phyloP scores from a whole-genome alignment of 2,329 filamentous ascomycete genomes.

The Didymosphaeria variabile region DNA sequence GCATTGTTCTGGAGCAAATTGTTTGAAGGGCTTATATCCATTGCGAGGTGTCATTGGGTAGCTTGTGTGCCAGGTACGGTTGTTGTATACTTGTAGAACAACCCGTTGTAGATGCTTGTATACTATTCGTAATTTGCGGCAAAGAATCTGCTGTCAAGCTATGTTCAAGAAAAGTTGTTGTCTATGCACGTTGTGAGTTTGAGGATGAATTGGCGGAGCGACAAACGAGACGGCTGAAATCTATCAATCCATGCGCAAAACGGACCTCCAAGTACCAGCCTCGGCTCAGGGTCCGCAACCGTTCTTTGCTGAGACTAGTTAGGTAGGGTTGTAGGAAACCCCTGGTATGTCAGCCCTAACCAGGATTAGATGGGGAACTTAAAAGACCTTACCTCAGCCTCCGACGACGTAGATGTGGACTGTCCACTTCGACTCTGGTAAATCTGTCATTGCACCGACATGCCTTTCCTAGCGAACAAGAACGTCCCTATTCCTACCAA shows the following conservation, averaged over 20 bases:
- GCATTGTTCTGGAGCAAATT: conserved; percentile 49
- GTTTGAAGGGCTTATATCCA: conserved; percentile 40
- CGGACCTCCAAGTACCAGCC: too few species aligned
- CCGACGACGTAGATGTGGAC: neutral
- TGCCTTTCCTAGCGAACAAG: conserved; percentile 40
- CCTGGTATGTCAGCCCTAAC: neutral
- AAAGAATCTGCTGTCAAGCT: neutral
- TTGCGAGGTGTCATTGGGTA: conserved; percentile 37
- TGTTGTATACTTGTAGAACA: neutral
- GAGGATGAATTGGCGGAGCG: too few species aligned
- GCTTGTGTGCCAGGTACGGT: conserved; percentile 4
- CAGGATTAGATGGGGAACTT: neutral
- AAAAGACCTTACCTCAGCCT: neutral
- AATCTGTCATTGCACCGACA: conserved; percentile 8
- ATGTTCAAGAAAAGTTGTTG: neutral
- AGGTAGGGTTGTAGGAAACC: too few species aligned
- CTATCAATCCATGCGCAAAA: too few species aligned
- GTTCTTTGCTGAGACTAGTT: too few species aligned
- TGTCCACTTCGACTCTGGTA: neutral
- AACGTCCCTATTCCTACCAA: conserved; percentile 54
- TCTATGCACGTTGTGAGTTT: too few species aligned
- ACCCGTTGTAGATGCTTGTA: conserved; percentile 23
- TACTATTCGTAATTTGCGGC: conserved; percentile 17
- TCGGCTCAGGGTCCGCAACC: too few species aligned
- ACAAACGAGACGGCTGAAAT: too few species aligned